Conservation (phyloP, 139 green algal species). For the Volvox reticuliferus region DNA sequence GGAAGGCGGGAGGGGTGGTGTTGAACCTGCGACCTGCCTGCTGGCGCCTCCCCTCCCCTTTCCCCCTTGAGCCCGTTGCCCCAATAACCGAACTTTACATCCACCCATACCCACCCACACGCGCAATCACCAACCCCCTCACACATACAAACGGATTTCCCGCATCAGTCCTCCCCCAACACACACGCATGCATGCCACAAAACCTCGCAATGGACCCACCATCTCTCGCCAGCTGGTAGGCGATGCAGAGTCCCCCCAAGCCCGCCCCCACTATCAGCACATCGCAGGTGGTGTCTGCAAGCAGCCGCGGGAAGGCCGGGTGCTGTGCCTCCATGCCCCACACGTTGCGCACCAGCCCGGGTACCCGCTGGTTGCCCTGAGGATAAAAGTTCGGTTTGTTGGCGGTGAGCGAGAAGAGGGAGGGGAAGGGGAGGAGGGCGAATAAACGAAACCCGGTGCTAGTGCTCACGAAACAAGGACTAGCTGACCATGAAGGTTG, state of each 20-base stretch:
- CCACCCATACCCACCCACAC: not conserved
- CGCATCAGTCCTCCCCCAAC: too few relatives aligned
- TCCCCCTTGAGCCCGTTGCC: too few relatives aligned
- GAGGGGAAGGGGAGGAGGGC: not conserved
- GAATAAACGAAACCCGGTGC: not conserved
- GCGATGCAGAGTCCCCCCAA: constrained; percentile 48
- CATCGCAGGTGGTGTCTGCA: constrained; percentile 13
- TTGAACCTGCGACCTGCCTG: too few relatives aligned
- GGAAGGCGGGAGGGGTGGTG: too few relatives aligned
- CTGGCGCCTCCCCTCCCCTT: too few relatives aligned
- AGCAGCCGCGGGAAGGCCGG: not conserved
- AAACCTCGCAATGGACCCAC: too few relatives aligned
- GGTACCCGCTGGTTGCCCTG: not conserved
- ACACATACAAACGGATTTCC: too few relatives aligned
- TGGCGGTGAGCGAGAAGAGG: not conserved
- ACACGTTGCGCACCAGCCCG: constrained; percentile 35
- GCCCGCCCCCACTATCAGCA: constrained; percentile 53
- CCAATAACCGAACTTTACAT: not conserved
- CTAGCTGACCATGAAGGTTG: not conserved
- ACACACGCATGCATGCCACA: too few relatives aligned
- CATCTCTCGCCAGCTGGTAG: constrained; percentile 41
- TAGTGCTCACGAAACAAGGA: not conserved
- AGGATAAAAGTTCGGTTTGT: too few relatives aligned
- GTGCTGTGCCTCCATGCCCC: not conserved
- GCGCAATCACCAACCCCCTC: too few relatives aligned